Evolutionary conservation across 2,329 filamentous ascomycete species (phyloP), one percentile per base, ranked within the genome.

Genomic region (Ophiocordyceps robertsii): DNA sequence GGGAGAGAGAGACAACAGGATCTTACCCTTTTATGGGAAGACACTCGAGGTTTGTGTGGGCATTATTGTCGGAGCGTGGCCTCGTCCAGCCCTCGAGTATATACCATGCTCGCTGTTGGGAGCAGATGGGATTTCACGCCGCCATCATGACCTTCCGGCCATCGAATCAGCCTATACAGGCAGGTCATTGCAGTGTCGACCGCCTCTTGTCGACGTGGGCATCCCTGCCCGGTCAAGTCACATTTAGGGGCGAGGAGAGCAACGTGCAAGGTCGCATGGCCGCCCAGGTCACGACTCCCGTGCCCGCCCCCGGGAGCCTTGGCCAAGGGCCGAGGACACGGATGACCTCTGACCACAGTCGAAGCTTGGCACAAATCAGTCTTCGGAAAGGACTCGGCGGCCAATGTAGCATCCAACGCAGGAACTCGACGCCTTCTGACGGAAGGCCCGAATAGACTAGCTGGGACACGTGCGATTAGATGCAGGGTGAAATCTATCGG

Each of bases 371-470:
- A 36, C 7, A 36, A 14, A 36, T 17, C 33, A 17, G 33, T 7
- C 12, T 14, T 8, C 14, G 32, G 29, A 17, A 14, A 3, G 16
- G 3, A 27, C 24, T 36, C 33, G n/a, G 9, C 14, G 13, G 14
- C 3, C 38, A 31, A 44, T 42, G 37, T 31, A 42, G 32, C 46
- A 17, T 32, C 30, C n/a, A 33, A 32, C 29, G 42, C 42, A 44
- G 42, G 32, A 44, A 43, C 40, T 39, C 6, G 29, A 14, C 41
- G 30, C 40, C 47, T 45, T 44, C 47, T 47, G 45, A 44, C 38
- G 44, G 41, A 43, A 44, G 45, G 47, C 30, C 45, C 45, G 45
- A 49, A 42, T 49, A 13, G 16, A 29, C 24, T n/a, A 27, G 24
- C 14, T 16, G 36, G 39, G 31, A 30, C 43, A 44, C 43, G 43